Evolutionary conservation across 78 protist genomes (phyloP).

Genomic region (Dictyostelium citrinum): DNA sequence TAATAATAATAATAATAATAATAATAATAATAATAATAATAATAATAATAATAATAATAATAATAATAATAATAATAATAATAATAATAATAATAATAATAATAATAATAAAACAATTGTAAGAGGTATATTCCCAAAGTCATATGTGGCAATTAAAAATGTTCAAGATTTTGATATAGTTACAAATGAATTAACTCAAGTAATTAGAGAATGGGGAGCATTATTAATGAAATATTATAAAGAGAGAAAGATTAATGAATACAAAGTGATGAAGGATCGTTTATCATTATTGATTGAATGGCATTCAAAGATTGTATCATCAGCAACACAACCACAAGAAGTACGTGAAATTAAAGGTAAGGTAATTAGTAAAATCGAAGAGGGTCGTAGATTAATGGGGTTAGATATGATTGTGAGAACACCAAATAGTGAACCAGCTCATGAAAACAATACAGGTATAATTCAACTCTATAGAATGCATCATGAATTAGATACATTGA

Average conservation of each 20-base stretch:
- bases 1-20: too few species aligned
- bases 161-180: conserved; percentile 35
- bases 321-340: conserved; percentile 18
- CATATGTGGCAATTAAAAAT: conserved; percentile 23
- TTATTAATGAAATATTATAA: conserved; percentile 42
- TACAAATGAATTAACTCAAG: conserved; percentile 62
- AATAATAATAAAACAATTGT: not conserved
- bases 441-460: conserved; percentile 66
- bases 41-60: not conserved
- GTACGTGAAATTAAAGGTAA: conserved; percentile 65
- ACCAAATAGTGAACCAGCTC: conserved; percentile 71
- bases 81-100: not conserved
- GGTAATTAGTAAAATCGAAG: conserved; percentile 62
- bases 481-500: conserved; percentile 57
- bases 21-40: not conserved
- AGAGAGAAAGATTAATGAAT: conserved; percentile 35
- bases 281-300: conserved; percentile 53
- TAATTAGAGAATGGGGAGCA: conserved; percentile 68
- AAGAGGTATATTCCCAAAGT: conserved; percentile 51
- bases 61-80: not conserved
- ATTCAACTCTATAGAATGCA: conserved; percentile 63
- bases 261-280: conserved; percentile 47
- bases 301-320: conserved; percentile 59
- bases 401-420: conserved; percentile 71
- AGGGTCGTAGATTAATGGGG: conserved; percentile 72